These are phyloP conservation scores for Dryas alaskensis DNA, from an alignment of 306 rosid species.

Conservation along the genomic window DNA sequence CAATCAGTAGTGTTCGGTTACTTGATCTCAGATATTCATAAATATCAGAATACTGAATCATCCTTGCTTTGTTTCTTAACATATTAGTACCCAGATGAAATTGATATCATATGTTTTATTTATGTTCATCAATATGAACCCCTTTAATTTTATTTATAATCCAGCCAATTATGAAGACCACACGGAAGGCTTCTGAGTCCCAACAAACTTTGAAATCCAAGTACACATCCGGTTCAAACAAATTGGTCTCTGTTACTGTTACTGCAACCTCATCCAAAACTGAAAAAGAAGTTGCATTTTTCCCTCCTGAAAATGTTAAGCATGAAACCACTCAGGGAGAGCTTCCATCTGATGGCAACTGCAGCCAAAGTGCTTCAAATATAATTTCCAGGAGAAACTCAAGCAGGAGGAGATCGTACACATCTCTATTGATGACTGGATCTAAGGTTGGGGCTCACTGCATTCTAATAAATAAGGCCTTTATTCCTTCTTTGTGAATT, in stretches of 20 bases:
- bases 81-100: not conserved
- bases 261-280: slow-evolving; percentile 44
- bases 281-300: slow-evolving; percentile 30
- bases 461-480: slow-evolving; percentile 13
- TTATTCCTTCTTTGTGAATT: slow-evolving; percentile 13
- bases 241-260: slow-evolving; percentile 35
- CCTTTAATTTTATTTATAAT: slow-evolving; percentile 22
- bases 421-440: slow-evolving; percentile 57
- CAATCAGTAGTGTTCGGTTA: not conserved
- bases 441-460: slow-evolving; percentile 58
- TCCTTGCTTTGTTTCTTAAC: slow-evolving; percentile 3
- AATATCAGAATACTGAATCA: not conserved
- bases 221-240: slow-evolving; percentile 28
- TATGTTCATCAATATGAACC: slow-evolving; percentile 1
- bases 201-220: slow-evolving; percentile 46
- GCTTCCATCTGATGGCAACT: slow-evolving; percentile 40
- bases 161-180: slow-evolving; percentile 60
- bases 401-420: slow-evolving; percentile 70
- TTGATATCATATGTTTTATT: no score
- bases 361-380: slow-evolving; percentile 35
- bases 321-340: slow-evolving; percentile 36
- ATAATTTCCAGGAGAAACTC: slow-evolving; percentile 42
- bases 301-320: slow-evolving; percentile 40
- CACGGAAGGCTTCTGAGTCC: slow-evolving; percentile 34
- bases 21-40: not conserved